Percentiles rank a stretch among this genome's conserved stretches.
Evolutionary conservation across 2,329 filamentous ascomycete species (phyloP).

Genomic region (Geoglossum cookeanum): DNA sequence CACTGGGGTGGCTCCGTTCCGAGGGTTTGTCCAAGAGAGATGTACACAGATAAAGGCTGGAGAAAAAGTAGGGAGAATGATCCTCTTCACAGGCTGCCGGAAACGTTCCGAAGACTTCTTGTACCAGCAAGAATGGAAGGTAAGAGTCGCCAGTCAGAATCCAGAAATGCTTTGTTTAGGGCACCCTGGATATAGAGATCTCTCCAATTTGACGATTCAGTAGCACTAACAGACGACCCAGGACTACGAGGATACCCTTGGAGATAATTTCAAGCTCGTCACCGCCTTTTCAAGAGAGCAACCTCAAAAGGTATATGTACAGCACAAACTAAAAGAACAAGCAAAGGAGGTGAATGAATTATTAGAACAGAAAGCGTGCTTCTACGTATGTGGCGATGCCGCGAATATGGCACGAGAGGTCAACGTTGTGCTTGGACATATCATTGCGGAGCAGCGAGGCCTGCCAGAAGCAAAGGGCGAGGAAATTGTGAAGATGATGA

Average conservation of each 20-base stretch:
- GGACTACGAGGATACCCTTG: conserved; percentile 67
- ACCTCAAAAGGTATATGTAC: conserved; percentile 84
- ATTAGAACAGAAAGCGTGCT: conserved; percentile 70
- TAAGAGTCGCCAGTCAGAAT: conserved; percentile 29
- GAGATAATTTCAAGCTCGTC: conserved; percentile 76
- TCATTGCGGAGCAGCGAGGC: conserved; percentile 67
- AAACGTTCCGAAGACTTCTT: conserved; percentile 79
- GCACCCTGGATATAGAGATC: neutral
- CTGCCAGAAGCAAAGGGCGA: conserved; percentile 76
- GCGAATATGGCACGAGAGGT: conserved; percentile 94
- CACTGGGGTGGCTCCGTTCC: conserved; percentile 91
- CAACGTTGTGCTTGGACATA: conserved; percentile 68
- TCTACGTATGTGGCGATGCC: conserved; percentile 96
- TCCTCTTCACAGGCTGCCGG: conserved; percentile 92
- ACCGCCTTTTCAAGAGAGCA: conserved; percentile 89
- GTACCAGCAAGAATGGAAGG: conserved; percentile 82
- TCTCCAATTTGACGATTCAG: neutral
- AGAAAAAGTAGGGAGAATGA: conserved; percentile 63
- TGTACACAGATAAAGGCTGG: conserved; percentile 66
- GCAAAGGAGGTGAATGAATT: conserved; percentile 75
- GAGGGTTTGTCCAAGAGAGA: conserved; percentile 85
- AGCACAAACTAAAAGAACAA: conserved; percentile 73
- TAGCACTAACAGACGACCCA: conserved; percentile 20
- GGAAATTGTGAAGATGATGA: conserved; percentile 94
- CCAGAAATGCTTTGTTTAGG: neutral